phyloP scores from a whole-genome alignment of 768 basidiomycete genomes.

The Leccinum incarnatum region DNA sequence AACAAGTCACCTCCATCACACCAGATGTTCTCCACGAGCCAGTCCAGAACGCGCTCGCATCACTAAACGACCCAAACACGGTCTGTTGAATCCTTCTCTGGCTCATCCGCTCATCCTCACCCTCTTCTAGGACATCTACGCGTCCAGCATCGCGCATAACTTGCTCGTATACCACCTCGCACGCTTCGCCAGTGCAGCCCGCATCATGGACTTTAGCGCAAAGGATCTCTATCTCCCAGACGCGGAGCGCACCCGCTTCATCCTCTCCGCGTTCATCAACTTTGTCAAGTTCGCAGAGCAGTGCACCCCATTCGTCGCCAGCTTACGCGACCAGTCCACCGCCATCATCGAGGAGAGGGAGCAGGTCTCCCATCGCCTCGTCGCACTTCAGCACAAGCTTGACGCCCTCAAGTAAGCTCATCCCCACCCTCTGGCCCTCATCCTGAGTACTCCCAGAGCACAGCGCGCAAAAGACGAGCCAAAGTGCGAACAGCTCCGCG shows the following conservation, averaged over 20 bases:
- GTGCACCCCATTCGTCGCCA: conserved; percentile 56
- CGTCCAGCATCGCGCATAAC: conserved; percentile 55
- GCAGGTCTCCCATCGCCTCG: conserved; percentile 46
- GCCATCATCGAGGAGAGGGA: conserved; percentile 61
- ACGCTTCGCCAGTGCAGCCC: conserved; percentile 69
- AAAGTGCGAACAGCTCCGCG: conserved; percentile 53
- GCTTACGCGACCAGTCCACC: conserved; percentile 60
- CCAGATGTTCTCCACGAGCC: conserved; percentile 59
- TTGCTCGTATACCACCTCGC: conserved; percentile 71
- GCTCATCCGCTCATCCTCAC: background rate
- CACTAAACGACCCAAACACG: conserved; percentile 50
- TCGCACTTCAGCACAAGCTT: conserved; percentile 51
- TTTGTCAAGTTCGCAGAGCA: conserved; percentile 89
- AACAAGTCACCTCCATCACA: conserved; percentile 65
- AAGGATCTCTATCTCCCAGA: conserved; percentile 75
- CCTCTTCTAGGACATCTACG: conserved; percentile 59
- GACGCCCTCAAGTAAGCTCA: conserved; percentile 51
- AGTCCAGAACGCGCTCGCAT: conserved; percentile 50
- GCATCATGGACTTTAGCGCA: conserved; percentile 73
- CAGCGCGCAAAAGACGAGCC: conserved; percentile 71
- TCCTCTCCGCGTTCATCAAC: conserved; percentile 89
- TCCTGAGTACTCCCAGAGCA: conserved; percentile 38
- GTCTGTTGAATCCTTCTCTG: conserved; percentile 38
- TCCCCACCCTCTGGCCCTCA: background rate
- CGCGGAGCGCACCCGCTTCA: conserved; percentile 64